Evolutionary conservation across 805 yeast species (phyloP).

Genomic region (Candida dajiaensis): DNA sequence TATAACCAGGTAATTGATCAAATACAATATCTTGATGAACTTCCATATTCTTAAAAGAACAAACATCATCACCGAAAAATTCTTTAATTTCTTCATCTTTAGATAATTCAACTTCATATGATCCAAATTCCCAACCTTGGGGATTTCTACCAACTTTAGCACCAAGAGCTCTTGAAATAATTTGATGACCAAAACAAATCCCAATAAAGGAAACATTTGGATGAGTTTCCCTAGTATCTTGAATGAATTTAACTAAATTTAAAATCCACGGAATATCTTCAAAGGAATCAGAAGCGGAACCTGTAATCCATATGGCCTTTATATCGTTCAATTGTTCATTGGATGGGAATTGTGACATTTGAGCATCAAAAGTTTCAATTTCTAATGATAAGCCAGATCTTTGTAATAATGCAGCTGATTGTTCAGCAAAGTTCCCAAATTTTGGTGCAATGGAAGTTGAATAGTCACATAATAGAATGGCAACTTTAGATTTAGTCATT

Average conservation of each 20-base stretch:
- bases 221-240: constrained; percentile 3
- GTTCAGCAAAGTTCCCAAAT: constrained; percentile 53
- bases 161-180: constrained; percentile 62
- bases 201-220: constrained; percentile 46
- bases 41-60: constrained; percentile 39
- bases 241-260: constrained; percentile 31
- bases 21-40: constrained; percentile 54
- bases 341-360: constrained; percentile 17
- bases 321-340: constrained; percentile 26
- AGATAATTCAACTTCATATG: constrained; percentile 43
- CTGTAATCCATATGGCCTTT: constrained; percentile 44
- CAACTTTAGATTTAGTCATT: constrained; percentile 8
- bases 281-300: constrained; percentile 45
- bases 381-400: constrained; percentile 18
- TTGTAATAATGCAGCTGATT: constrained; percentile 30
- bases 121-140: constrained; percentile 72
- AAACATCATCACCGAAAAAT: constrained; percentile 14
- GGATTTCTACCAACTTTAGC: constrained; percentile 50
- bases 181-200: constrained; percentile 86
- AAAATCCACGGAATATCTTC: constrained; percentile 37
- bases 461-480: constrained; percentile 22
- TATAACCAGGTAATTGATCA: constrained; percentile 18
- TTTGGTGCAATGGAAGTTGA: constrained; percentile 21
- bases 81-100: constrained; percentile 30
- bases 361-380: constrained; percentile 34